phyloP scores from a whole-genome alignment of 75 land plant species.

The Pinus tabuliformis region DNA sequence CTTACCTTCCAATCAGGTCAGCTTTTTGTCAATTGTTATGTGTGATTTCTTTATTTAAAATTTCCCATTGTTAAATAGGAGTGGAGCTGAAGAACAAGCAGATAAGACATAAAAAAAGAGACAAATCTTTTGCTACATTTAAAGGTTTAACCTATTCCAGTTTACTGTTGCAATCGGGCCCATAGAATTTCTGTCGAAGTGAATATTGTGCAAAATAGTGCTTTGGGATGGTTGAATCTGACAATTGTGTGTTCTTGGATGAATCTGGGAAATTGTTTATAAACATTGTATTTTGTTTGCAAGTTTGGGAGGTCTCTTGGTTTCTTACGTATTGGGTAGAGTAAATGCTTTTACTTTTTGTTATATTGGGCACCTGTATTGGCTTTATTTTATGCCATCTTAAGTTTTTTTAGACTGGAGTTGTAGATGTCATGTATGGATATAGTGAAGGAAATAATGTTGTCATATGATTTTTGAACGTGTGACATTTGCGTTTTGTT shows the following conservation, averaged over 20 bases:
- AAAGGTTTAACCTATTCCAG: not conserved
- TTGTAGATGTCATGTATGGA: too few relatives aligned
- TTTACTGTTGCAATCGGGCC: not conserved
- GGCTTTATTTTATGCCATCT: not conserved
- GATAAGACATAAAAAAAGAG: not conserved
- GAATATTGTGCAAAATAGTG: not conserved
- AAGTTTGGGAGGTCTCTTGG: not conserved
- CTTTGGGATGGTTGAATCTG: not conserved
- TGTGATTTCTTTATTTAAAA: not conserved
- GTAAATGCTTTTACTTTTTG: not conserved
- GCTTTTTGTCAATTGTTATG: not conserved
- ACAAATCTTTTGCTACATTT: not conserved
- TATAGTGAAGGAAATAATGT: too few relatives aligned
- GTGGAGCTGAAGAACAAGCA: not conserved
- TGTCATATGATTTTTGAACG: too few relatives aligned
- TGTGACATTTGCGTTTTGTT: too few relatives aligned
- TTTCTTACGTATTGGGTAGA: not conserved
- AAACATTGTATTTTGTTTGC: not conserved
- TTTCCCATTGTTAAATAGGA: not conserved
- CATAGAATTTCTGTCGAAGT: not conserved
- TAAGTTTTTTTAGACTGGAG: not conserved
- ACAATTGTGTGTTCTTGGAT: not conserved
- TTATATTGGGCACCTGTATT: too few relatives aligned
- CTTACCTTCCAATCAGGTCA: conserved; percentile 95
- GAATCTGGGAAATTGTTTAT: not conserved